Evolutionary conservation across 306 rosid species (phyloP).

Genomic region (Quercus ilex): DNA sequence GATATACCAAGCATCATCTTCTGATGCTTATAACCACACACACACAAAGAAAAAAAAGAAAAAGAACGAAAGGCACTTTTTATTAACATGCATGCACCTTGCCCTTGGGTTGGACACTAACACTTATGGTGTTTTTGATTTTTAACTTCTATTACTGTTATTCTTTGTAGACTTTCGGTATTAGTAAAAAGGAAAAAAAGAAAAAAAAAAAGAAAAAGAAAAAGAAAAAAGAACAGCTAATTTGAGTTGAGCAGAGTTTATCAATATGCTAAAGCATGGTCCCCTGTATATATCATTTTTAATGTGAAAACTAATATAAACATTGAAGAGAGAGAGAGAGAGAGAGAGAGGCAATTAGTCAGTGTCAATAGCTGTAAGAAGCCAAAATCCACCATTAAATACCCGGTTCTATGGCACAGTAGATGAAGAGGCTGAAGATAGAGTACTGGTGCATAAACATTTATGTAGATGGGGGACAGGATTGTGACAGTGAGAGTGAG

Average conservation of each 20-base stretch:
- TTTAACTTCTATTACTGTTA: background rate
- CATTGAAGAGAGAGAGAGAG: slow-evolving; percentile 2
- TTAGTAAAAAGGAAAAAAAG: background rate
- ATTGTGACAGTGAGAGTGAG: background rate
- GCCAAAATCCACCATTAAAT: slow-evolving; percentile 44
- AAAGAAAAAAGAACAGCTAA: background rate
- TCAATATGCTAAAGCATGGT: slow-evolving; percentile 26
- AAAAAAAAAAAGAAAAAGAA: background rate
- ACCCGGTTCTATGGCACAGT: slow-evolving; percentile 35
- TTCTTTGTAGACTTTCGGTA: background rate
- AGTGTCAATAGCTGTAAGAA: slow-evolving; percentile 72
- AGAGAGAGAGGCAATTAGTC: slow-evolving; percentile 30
- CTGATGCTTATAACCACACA: background rate
- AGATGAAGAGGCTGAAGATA: background rate
- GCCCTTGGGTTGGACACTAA: background rate
- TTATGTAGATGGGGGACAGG: slow-evolving; percentile 22
- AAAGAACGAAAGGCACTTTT: too few species aligned
- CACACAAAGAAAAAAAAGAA: background rate
- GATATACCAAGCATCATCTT: background rate
- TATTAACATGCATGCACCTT: background rate
- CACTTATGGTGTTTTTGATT: background rate
- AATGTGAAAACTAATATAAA: slow-evolving; percentile 21
- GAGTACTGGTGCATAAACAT: slow-evolving; percentile 20
- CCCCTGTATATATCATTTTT: slow-evolving; percentile 29
- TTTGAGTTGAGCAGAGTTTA: background rate